A percentile compares a stretch with the other conserved stretches of the same genome.
phyloP scores from a whole-genome alignment of 495 filamentous ascomycete species.

The Penicillium tannophilum region DNA sequence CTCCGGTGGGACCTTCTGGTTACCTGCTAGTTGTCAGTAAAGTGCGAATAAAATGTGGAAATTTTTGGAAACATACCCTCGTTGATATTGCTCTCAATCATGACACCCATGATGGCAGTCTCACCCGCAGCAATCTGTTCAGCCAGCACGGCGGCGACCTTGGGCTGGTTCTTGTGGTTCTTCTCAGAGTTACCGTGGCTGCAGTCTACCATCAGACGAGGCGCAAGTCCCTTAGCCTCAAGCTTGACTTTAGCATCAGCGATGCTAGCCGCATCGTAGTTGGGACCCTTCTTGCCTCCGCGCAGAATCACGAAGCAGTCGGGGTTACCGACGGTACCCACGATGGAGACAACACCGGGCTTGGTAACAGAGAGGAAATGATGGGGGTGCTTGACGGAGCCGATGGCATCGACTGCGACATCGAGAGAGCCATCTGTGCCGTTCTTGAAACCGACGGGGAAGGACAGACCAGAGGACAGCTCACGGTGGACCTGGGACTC shows the following conservation, averaged over 20 bases:
- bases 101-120: conserved; percentile 90
- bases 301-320: conserved; percentile 98
- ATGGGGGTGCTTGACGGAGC: conserved; percentile 87
- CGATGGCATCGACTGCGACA: conserved; percentile 95
- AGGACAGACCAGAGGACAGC: conserved; percentile 88
- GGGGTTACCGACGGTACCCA: conserved; percentile 93
- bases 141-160: conserved; percentile 80
- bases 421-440: conserved; percentile 91
- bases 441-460: conserved; percentile 99
- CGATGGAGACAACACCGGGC: conserved; percentile 93
- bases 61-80: conserved; percentile 62
- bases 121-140: conserved; percentile 87
- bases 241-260: conserved; percentile 71
- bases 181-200: conserved; percentile 96
- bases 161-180: conserved; percentile 96
- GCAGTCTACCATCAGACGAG: conserved; percentile 96
- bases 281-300: conserved; percentile 90
- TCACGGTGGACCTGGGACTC: conserved; percentile 96
- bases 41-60: background rate
- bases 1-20: conserved; percentile 89
- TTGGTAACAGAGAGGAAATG: conserved; percentile 99
- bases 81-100: conserved; percentile 98
- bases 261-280: conserved; percentile 89
- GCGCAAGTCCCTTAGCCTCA: conserved; percentile 61
- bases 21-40: conserved; percentile 53